Conservation (phyloP, 2,329 filamentous ascomycete genomes). For the Daldinia sp. region DNA sequence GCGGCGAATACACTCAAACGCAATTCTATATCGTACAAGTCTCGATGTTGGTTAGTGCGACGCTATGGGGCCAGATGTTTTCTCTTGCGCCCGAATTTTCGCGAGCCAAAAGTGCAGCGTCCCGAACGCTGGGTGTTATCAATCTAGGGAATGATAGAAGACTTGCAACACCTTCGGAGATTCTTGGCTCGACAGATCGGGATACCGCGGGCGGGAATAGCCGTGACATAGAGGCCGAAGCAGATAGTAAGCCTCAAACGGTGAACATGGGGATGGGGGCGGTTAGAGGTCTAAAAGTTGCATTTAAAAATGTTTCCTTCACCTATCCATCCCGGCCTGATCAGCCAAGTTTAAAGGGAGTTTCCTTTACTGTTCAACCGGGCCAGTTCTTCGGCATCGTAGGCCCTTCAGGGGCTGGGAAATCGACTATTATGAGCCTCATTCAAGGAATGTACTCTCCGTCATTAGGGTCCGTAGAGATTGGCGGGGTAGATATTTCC, state of each 20-base stretch:
- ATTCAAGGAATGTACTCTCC: conserved; percentile 57
- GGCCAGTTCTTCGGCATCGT: conserved; percentile 64
- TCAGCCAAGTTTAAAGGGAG: conserved; percentile 52
- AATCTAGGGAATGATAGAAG: conserved; percentile 41
- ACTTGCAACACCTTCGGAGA: conserved; percentile 40
- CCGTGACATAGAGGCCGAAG: conserved; percentile 48
- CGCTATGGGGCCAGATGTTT: conserved; percentile 71
- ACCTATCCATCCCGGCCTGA: conserved; percentile 63
- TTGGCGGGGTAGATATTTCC: conserved; percentile 54
- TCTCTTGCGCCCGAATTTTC: conserved; percentile 70
- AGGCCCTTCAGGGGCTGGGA: conserved; percentile 65
- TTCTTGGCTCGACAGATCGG: background rate
- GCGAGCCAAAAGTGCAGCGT: conserved; percentile 62
- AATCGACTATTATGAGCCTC: conserved; percentile 67
- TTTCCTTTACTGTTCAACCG: conserved; percentile 53
- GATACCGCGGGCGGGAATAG: background rate
- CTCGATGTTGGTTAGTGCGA: conserved; percentile 67
- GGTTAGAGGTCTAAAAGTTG: conserved; percentile 55
- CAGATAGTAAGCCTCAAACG: conserved; percentile 16
- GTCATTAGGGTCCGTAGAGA: conserved; percentile 54
- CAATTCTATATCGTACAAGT: conserved; percentile 71
- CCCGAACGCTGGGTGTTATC: conserved; percentile 53
- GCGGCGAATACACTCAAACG: conserved; percentile 62
- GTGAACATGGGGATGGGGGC: conserved; percentile 24
- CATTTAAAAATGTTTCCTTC: conserved; percentile 66